Conservation (phyloP, 1,139 yeast genomes). For the Blastobotrys serpentis region DNA sequence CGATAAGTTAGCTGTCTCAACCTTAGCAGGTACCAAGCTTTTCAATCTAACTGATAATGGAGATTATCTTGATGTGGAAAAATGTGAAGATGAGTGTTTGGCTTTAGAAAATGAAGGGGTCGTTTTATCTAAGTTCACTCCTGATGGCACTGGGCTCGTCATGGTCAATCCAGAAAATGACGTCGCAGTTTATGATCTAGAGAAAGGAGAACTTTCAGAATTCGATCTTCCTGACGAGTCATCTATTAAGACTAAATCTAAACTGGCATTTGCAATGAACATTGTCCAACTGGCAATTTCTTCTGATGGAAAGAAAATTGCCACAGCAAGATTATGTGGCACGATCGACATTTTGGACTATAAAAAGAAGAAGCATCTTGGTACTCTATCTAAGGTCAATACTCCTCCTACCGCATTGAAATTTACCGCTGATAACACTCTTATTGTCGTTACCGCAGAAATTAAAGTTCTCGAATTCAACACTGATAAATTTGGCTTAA, state of each 20-base stretch:
- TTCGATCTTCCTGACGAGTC: slow-evolving; percentile 29
- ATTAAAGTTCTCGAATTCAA: slow-evolving; percentile 71
- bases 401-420: slow-evolving; percentile 62
- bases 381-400: slow-evolving; percentile 45
- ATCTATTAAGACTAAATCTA: slow-evolving; percentile 25
- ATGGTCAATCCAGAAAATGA: slow-evolving; percentile 69
- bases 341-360: slow-evolving; percentile 55
- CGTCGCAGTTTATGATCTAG: slow-evolving; percentile 49
- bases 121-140: slow-evolving; percentile 44
- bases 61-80: slow-evolving; percentile 15
- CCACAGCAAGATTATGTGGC: slow-evolving; percentile 64
- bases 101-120: slow-evolving; percentile 58
- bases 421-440: slow-evolving; percentile 52
- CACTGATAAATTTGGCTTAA: slow-evolving; percentile 42
- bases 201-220: slow-evolving; percentile 22
- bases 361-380: slow-evolving; percentile 21
- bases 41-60: slow-evolving; percentile 50
- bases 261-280: slow-evolving; percentile 27
- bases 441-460: slow-evolving; percentile 70
- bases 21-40: slow-evolving; percentile 65
- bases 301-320: slow-evolving; percentile 46
- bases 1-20: slow-evolving; percentile 65
- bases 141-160: slow-evolving; percentile 42
- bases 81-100: slow-evolving; percentile 11
- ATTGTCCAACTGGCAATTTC: slow-evolving; percentile 55